Conservation (phyloP, 139 green algal species). For the Closterium sp. region DNA sequence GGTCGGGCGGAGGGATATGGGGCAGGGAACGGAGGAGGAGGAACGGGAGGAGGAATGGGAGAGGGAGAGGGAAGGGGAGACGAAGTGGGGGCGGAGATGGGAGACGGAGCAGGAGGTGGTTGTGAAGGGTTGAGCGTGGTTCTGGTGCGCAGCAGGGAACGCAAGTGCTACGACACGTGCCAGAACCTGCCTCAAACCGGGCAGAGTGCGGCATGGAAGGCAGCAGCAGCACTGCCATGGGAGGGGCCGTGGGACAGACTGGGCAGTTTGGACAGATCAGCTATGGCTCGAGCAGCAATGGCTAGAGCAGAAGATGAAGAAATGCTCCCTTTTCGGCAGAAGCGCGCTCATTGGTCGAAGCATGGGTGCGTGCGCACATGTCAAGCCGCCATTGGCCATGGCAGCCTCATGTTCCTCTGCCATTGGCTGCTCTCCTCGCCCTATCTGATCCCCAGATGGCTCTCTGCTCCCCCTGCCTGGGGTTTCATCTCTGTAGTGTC, state of each 20-base stretch:
- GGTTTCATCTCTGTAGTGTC: conserved; percentile 16
- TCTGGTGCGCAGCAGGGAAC: neutral
- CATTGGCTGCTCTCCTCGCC: conserved; percentile 41
- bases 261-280: neutral
- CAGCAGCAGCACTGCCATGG: neutral
- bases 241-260: neutral
- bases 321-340: neutral
- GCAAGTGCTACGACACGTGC: neutral
- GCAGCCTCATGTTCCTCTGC: conserved; percentile 38
- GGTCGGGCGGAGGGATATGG: neutral
- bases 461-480: conserved; percentile 21
- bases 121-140: neutral
- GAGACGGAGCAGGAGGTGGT: neutral
- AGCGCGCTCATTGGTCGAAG: neutral
- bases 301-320: neutral
- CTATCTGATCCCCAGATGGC: conserved; percentile 24
- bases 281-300: neutral
- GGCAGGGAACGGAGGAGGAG: neutral
- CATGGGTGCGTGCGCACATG: conserved; percentile 6
- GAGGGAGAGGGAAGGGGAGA: neutral
- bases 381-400: conserved; percentile 38
- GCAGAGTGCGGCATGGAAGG: neutral
- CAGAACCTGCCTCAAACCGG: too few species aligned
- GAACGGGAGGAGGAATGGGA: neutral
- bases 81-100: neutral